Base-by-base conservation (phyloP, 208 protist species). In the Angomonas deanei region DNA sequence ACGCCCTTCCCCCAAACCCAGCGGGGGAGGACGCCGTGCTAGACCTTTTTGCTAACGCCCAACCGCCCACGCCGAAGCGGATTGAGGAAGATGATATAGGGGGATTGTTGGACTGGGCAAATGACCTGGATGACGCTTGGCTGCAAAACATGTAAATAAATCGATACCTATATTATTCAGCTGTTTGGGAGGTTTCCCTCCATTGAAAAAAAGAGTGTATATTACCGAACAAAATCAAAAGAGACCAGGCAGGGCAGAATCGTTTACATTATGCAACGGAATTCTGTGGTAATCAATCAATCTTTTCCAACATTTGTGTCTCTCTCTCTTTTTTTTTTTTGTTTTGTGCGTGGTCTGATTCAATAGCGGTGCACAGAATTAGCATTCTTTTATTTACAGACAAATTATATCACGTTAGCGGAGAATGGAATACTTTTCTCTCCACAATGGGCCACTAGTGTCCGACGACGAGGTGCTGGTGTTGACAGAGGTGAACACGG, bases 381-480 rank as follows among this genome's bases (percentile, higher is more conserved):
- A 34, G 27, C 13, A 33, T 57, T 33, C 50, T 57, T 19, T 57
- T 17, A 11, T 57, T 57, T 19, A 46, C 2, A 24, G n/a, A 59
- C 5, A 34, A 59, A 39, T 17, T 21, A 59, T 1, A 34, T 27
- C 13, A 32, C n/a, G n/a, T n/a, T n/a, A n/a, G n/a, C n/a, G n/a
- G n/a, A n/a, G n/a, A n/a, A 90, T 93, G 82, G 70, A 83, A 36
- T 79, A 78, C 33, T 90, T 78, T 82, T 47, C 75, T 33, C 74
- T 34, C 60, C 69, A 78, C 28, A 72, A 63, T 0, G 61, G 71
- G 2, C 55, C 76, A 21, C 57, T 87, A 5, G 50, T 60, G 0
- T 30, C 3, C 23, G 21, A 26, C 8, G 80, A 89, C 21, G 84
- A 91, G 65, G 71, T 91, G 11, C 68, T 84, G 23, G 53, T 94